phyloP scores from a whole-genome alignment of 163 green algal species.

The Trebouxia gelatinosa region DNA sequence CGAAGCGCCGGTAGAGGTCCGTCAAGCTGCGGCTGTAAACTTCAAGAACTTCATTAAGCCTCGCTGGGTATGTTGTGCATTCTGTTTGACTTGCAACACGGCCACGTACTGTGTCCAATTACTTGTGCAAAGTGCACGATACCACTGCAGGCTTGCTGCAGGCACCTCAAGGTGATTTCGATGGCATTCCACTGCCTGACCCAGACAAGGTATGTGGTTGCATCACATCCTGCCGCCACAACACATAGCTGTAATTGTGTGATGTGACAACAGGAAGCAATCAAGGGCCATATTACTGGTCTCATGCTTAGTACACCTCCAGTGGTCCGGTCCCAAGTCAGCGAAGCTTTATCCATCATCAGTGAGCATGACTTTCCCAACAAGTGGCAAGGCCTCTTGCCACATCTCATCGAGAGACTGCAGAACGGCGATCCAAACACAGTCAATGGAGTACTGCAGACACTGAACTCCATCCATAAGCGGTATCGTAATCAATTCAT shows the following conservation, averaged over 20 bases:
- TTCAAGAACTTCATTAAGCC: conserved; percentile 98
- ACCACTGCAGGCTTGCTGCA: background rate
- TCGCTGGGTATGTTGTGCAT: conserved; percentile 78
- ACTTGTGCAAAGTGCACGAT: too few relatives aligned
- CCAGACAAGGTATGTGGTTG: conserved; percentile 67
- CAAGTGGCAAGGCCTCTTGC: conserved; percentile 85
- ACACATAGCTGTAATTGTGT: too few relatives aligned
- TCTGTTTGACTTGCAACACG: too few relatives aligned
- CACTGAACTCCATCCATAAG: conserved; percentile 94
- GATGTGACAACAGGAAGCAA: conserved; percentile 63
- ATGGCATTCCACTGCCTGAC: conserved; percentile 45
- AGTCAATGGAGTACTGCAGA: conserved; percentile 78
- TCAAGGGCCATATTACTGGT: conserved; percentile 82
- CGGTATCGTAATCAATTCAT: conserved; percentile 62
- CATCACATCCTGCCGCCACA: too few relatives aligned
- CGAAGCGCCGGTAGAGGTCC: conserved; percentile 65
- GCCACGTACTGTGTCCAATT: too few relatives aligned
- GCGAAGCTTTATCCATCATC: conserved; percentile 93
- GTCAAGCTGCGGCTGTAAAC: conserved; percentile 89
- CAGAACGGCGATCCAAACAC: conserved; percentile 29
- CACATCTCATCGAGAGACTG: conserved; percentile 84
- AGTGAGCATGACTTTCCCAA: conserved; percentile 88
- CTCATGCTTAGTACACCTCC: conserved; percentile 86
- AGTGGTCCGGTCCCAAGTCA: conserved; percentile 86
- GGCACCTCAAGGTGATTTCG: background rate